A percentile compares a stretch with the other conserved stretches of the same genome.
Evolutionary conservation across 208 protist species (phyloP).

Genomic region (Wallacemonas rigidus): DNA sequence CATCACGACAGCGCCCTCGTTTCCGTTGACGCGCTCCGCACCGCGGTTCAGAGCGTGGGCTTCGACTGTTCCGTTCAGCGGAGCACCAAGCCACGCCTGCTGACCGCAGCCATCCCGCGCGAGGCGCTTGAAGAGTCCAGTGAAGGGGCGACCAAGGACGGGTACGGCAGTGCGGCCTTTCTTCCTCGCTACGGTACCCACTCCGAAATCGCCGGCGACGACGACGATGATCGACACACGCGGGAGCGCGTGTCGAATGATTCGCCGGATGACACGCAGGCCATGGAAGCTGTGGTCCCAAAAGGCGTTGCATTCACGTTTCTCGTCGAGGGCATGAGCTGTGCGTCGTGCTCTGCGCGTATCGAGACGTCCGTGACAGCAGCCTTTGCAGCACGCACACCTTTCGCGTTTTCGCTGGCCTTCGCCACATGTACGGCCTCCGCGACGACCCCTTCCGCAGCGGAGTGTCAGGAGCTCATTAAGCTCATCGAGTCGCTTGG

Average conservation of each 20-base stretch:
- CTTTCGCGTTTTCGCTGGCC: constrained; percentile 22
- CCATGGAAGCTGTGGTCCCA: too few relatives aligned
- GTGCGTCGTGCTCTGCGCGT: constrained; percentile 56
- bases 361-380: constrained; percentile 36
- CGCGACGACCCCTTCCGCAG: constrained; percentile 1
- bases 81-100: constrained; percentile 11
- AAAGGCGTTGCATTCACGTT: not conserved
- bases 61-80: constrained; percentile 35
- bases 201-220: too few relatives aligned
- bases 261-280: too few relatives aligned
- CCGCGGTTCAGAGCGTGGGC: constrained; percentile 31
- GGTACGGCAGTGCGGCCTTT: too few relatives aligned
- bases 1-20: constrained; percentile 34
- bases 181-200: too few relatives aligned
- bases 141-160: not conserved
- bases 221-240: too few relatives aligned
- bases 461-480: constrained; percentile 15
- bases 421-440: constrained; percentile 32
- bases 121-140: constrained; percentile 23
- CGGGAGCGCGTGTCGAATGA: too few relatives aligned
- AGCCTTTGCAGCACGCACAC: constrained; percentile 7
- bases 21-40: constrained; percentile 26
- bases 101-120: constrained; percentile 12
- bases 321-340: constrained; percentile 69
- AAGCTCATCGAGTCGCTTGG: constrained; percentile 57